Base-by-base conservation (phyloP, 1,284 basidiomycete species). In the Apiotrichum siamense region DNA sequence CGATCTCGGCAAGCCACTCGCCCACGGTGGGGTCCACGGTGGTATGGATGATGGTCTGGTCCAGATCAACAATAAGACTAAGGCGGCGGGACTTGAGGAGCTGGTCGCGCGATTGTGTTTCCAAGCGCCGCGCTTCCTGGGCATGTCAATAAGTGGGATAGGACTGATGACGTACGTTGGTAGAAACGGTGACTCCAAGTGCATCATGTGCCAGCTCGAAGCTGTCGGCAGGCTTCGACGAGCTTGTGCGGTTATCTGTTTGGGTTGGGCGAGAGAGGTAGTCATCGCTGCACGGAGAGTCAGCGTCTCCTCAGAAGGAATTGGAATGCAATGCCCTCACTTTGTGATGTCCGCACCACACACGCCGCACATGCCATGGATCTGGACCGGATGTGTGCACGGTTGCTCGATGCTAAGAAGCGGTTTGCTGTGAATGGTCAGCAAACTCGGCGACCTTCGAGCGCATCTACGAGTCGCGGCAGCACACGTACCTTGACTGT, bases 31-130 rank as follows among this genome's bases (percentile, higher is more conserved):
- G 93, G 73, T 98, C 94, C 31, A 97, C 94, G 0, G 94, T 97
- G 11, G 96, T 94, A 69, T 98, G 94, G 10, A 98, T 91, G 67
- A 98, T 92, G 7, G 94, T 98, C 73, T 98, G 94, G 76, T 98
- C 94, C 36, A 98, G 82, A 77, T 98, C 94, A 62, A 98, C 94
- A 64, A 98, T 97, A 56, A 98, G 83, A 12, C 89, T 90, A 21
- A 98, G 82, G 66, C 86, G 91, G 52, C 84, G 81, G 15, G 83
- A 77, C 44, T 80, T 79, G 60, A 91, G 79, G 25, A 98, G 82
- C 55, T 84, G 82, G 3, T 84, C 76, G 2, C 88, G 86, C 6
- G 85, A 86, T 64, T 91, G 85, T 27, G 80, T 80, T 66, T 96
- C 91, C 57, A 97, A 84, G 21, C 88, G 82, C 64, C 87, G 83